Evolutionary conservation across 345 rosid species (phyloP).

Genomic region (Rubroshorea leprosula): DNA sequence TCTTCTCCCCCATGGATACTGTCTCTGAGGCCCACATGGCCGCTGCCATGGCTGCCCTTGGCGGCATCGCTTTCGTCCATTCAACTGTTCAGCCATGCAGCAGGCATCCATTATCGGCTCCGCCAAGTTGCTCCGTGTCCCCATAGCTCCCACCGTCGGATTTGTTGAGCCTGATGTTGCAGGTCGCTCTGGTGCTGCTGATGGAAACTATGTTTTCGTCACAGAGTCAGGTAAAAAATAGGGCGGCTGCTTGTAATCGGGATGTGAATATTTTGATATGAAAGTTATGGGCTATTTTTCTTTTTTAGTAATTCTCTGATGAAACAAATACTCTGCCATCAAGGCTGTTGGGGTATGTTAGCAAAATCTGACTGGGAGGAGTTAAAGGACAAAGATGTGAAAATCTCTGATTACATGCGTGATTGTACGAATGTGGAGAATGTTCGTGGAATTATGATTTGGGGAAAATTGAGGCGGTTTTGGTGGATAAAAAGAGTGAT

Average conservation of each 20-base stretch:
- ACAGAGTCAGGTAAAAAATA: conserved; percentile 32
- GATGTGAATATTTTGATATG: too few relatives aligned
- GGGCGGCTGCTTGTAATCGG: too few relatives aligned
- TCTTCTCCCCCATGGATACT: conserved; percentile 95
- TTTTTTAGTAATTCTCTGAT: too few relatives aligned
- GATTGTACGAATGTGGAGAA: conserved; percentile 32
- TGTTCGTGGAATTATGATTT: conserved; percentile 52
- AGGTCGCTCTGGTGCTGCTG: conserved; percentile 33
- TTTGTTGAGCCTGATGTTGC: conserved; percentile 38
- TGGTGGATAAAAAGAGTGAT: conserved; percentile 41
- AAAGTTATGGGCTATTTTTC: too few relatives aligned
- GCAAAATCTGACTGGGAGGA: conserved; percentile 48
- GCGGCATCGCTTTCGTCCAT: conserved; percentile 77
- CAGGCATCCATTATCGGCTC: conserved; percentile 60
- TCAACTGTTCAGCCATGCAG: conserved; percentile 46
- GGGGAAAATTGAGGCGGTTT: conserved; percentile 34
- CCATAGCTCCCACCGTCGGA: conserved; percentile 48
- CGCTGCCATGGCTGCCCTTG: conserved; percentile 77
- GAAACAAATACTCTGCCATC: conserved; percentile 40
- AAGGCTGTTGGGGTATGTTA: conserved; percentile 54
- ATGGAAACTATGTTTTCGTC: conserved; percentile 23
- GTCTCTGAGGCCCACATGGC: conserved; percentile 91
- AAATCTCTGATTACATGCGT: conserved; percentile 51
- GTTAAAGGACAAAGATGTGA: conserved; percentile 46
- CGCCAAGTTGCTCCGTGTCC: conserved; percentile 65